These are phyloP conservation scores for Cenococcum geophilum DNA, from an alignment of 495 filamentous ascomycete species.

Conservation along the genomic window DNA sequence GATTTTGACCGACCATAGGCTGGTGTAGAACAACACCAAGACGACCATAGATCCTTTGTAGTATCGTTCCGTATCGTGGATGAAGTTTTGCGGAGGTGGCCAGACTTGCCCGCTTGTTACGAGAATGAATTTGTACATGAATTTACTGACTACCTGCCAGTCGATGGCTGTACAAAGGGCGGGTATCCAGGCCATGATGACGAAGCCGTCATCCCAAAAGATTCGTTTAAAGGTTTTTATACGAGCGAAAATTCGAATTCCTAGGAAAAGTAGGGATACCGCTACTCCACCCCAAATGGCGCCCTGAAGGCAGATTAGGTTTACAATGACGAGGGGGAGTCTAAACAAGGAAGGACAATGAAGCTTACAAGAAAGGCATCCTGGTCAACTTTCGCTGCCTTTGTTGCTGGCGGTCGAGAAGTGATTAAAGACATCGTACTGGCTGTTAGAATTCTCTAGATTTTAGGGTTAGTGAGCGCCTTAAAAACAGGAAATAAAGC, in stretches of 20 bases:
- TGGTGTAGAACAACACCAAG: slow-evolving; percentile 28
- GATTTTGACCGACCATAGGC: slow-evolving; percentile 32
- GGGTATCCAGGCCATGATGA: slow-evolving; percentile 7
- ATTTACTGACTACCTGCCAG: neutral
- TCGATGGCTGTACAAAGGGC: neutral
- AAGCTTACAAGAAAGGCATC: too few relatives aligned
- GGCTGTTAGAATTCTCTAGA: too few relatives aligned
- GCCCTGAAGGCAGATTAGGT: too few relatives aligned
- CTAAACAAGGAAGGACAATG: too few relatives aligned
- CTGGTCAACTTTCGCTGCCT: too few relatives aligned
- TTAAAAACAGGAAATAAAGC: too few relatives aligned
- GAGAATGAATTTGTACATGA: neutral
- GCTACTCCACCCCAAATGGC: neutral
- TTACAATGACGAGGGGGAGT: too few relatives aligned
- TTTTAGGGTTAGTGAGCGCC: too few relatives aligned
- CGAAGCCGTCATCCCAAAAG: slow-evolving; percentile 7
- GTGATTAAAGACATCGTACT: too few relatives aligned
- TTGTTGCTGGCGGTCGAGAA: too few relatives aligned
- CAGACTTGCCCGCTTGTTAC: neutral
- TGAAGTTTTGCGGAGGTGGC: neutral
- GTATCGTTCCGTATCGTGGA: neutral
- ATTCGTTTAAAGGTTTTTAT: neutral
- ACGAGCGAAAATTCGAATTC: slow-evolving; percentile 2
- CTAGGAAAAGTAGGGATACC: neutral
- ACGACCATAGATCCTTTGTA: slow-evolving; percentile 13